phyloP scores from a whole-genome alignment of 352 stramenopile genomes.

The Globisporangium iwayamae region DNA sequence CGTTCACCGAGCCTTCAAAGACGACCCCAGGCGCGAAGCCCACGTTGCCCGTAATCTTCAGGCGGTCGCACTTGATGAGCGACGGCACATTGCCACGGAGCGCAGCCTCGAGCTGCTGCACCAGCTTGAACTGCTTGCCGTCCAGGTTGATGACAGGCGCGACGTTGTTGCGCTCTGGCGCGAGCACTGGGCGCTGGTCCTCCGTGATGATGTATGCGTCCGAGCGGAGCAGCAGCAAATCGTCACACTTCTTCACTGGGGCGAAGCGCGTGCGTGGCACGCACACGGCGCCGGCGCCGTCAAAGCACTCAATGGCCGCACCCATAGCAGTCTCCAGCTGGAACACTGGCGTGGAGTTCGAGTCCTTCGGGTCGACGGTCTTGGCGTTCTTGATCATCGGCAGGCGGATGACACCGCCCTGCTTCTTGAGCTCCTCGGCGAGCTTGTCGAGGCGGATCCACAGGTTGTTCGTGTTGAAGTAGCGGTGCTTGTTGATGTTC shows the following conservation, averaged over 20 bases:
- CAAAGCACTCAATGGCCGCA: constrained; percentile 86
- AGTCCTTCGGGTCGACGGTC: constrained; percentile 86
- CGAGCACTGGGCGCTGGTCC: constrained; percentile 93
- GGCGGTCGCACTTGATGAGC: constrained; percentile 92
- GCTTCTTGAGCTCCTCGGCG: constrained; percentile 69
- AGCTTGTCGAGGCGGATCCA: constrained; percentile 89
- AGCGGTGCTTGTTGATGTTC: constrained; percentile 86
- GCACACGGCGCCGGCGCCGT: constrained; percentile 81
- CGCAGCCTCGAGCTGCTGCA: constrained; percentile 95
- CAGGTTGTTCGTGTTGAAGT: constrained; percentile 90
- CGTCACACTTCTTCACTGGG: constrained; percentile 88
- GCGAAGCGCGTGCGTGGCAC: constrained; percentile 87
- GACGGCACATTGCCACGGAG: constrained; percentile 93
- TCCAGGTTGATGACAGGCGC: constrained; percentile 95
- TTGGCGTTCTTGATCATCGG: constrained; percentile 89
- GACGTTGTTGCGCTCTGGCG: constrained; percentile 91
- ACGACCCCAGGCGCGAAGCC: constrained; percentile 90
- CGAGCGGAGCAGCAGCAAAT: constrained; percentile 92
- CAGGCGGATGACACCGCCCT: constrained; percentile 77
- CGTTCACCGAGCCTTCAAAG: constrained; percentile 91
- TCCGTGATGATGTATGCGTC: constrained; percentile 98
- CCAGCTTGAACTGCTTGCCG: constrained; percentile 98
- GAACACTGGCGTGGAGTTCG: constrained; percentile 81
- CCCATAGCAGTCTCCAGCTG: constrained; percentile 87
- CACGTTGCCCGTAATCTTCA: constrained; percentile 96